These are phyloP conservation scores for Athelia psychrophila DNA, from an alignment of 1,284 basidiomycete genomes.

Conservation along the genomic window DNA sequence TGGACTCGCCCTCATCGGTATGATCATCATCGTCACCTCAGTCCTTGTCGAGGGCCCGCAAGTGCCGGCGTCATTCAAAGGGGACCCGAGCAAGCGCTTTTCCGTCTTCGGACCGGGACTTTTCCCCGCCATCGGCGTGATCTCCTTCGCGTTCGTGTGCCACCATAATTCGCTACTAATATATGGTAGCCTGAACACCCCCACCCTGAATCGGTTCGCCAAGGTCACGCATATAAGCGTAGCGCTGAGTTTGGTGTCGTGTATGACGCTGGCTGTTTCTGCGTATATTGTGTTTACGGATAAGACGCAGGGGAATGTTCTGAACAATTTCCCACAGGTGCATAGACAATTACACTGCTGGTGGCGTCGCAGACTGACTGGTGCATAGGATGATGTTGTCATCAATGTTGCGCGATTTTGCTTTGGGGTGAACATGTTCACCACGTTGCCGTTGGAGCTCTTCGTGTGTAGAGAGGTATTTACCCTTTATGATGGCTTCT, in stretches of 20 bases:
- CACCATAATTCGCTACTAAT: slow-evolving; percentile 94
- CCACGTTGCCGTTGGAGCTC: slow-evolving; percentile 88
- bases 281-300: slow-evolving; percentile 94
- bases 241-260: slow-evolving; percentile 76
- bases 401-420: slow-evolving; percentile 95
- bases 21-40: slow-evolving; percentile 90
- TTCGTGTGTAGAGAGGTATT: slow-evolving; percentile 93
- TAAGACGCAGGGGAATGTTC: slow-evolving; percentile 90
- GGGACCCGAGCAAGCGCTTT: slow-evolving; percentile 68
- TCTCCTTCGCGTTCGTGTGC: slow-evolving; percentile 94
- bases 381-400: slow-evolving; percentile 65
- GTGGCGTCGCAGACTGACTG: neutral
- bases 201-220: slow-evolving; percentile 93
- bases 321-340: slow-evolving; percentile 88
- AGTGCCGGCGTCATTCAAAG: slow-evolving; percentile 78
- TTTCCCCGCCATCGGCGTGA: slow-evolving; percentile 92
- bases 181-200: slow-evolving; percentile 90
- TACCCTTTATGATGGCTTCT: neutral
- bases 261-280: slow-evolving; percentile 83
- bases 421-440: slow-evolving; percentile 98
- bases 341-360: slow-evolving; percentile 14
- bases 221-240: slow-evolving; percentile 93
- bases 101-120: slow-evolving; percentile 75
- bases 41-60: slow-evolving; percentile 87
- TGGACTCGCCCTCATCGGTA: slow-evolving; percentile 85